These are phyloP conservation scores for Trypethelium eluteriae DNA, from an alignment of 495 filamentous ascomycete species.

Conservation along the genomic window DNA sequence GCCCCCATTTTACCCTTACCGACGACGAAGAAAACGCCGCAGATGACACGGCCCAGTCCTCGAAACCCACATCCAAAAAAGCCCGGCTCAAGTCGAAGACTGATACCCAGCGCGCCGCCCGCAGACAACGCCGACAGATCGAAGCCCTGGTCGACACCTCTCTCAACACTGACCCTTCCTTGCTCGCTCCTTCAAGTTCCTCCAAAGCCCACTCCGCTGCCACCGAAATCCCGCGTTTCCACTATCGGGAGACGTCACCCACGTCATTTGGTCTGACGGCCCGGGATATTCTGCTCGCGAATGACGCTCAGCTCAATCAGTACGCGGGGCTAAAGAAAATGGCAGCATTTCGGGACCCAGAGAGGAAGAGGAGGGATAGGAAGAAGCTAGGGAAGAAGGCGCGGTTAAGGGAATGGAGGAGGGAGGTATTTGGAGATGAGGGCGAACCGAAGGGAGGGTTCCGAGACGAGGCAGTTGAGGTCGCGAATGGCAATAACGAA, in stretches of 20 bases:
- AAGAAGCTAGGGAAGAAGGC: conserved; percentile 88
- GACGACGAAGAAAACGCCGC: conserved; percentile 44
- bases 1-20: conserved; percentile 48
- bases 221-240: conserved; percentile 55
- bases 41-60: conserved; percentile 22
- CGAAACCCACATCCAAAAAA: conserved; percentile 38
- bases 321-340: conserved; percentile 93
- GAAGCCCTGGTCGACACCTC: conserved; percentile 80
- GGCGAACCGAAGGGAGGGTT: conserved; percentile 45
- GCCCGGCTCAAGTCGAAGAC: conserved; percentile 51
- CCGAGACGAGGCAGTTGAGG: conserved; percentile 18
- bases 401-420: conserved; percentile 78
- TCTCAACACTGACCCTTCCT: conserved; percentile 53
- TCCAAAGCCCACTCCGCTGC: conserved; percentile 39
- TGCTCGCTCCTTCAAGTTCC: conserved; percentile 41
- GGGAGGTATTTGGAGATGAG: conserved; percentile 79
- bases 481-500: not conserved
- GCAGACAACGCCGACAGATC: conserved; percentile 71
- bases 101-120: conserved; percentile 64
- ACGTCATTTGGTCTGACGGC: conserved; percentile 80
- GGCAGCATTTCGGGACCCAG: conserved; percentile 74
- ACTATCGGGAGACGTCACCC: conserved; percentile 90
- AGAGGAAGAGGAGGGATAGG: conserved; percentile 81
- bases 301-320: conserved; percentile 77
- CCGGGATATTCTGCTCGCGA: conserved; percentile 84